Evolutionary conservation across 139 green algal genomes (phyloP).

Genomic region (Klebsormidium nitens): DNA sequence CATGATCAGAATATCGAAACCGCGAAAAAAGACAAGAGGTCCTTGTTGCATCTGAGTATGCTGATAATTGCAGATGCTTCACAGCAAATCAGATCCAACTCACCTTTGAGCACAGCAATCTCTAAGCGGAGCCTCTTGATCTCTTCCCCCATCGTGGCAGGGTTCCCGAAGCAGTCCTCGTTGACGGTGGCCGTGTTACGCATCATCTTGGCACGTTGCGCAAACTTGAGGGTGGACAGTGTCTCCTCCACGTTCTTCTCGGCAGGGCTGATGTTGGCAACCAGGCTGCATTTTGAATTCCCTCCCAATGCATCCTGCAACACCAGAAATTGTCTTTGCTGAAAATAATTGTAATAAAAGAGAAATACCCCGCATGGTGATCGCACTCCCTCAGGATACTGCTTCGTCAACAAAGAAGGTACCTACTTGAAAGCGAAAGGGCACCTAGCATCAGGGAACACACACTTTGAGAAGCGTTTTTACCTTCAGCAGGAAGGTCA

Average conservation of each 20-base stretch:
- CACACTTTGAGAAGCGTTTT: no score
- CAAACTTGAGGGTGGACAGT: constrained; percentile 56
- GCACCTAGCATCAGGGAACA: no score
- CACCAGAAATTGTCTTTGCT: no score
- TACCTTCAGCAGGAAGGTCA: constrained; percentile 94
- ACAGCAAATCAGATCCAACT: neutral
- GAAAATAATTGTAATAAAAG: no score
- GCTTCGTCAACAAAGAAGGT: no score
- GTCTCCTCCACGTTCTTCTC: constrained; percentile 42
- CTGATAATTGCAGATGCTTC: no score
- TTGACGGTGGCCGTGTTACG: constrained; percentile 77
- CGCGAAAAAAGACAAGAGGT: neutral
- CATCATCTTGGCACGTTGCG: constrained; percentile 74
- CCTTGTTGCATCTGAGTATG: no score
- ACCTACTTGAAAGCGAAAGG: no score
- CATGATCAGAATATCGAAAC: neutral
- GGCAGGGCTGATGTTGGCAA: constrained; percentile 53
- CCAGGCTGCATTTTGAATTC: constrained; percentile 53
- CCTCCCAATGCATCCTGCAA: constrained; percentile 48
- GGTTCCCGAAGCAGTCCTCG: constrained; percentile 45
- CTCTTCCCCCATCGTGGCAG: constrained; percentile 30
- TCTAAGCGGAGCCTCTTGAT: constrained; percentile 32
- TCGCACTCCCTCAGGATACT: no score
- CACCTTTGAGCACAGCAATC: constrained; percentile 30
- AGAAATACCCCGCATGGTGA: no score